A percentile compares a stretch with the other conserved stretches of the same genome.
Evolutionary conservation across 768 basidiomycete species (phyloP).

Genomic region (Lenzites betulinus): DNA sequence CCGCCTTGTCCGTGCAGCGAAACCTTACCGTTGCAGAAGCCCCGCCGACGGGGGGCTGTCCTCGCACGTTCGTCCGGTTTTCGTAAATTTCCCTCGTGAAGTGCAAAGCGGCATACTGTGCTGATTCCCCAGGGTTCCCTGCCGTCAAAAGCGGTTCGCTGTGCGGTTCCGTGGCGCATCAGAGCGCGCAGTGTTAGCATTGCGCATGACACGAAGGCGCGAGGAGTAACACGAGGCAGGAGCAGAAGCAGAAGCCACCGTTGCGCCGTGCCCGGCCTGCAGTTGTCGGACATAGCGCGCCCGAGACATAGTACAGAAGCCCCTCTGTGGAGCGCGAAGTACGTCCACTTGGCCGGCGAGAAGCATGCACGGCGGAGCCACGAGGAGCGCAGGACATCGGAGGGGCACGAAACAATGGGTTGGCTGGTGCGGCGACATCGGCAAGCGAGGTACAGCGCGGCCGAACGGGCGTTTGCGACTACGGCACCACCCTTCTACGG

Average conservation of each 20-base stretch:
- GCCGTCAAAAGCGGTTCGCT: neutral
- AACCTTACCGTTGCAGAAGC: neutral
- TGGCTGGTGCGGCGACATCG: constrained; percentile 9
- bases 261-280: constrained; percentile 9
- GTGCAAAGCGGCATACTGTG: neutral
- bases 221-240: constrained; percentile 3
- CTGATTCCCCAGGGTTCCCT: neutral
- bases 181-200: neutral
- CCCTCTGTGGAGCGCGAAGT: constrained; percentile 2
- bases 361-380: constrained; percentile 6
- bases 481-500: neutral
- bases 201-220: constrained; percentile 8
- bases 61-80: constrained; percentile 4
- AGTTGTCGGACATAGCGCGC: constrained; percentile 15
- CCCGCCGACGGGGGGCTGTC: no score
- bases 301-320: neutral
- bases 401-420: neutral
- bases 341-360: constrained; percentile 6
- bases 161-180: neutral
- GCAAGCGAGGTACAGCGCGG: constrained; percentile 2
- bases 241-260: constrained; percentile 11
- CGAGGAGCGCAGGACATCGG: neutral
- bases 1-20: neutral
- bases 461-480: constrained; percentile 1
- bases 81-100: neutral